Evolutionary conservation across 768 basidiomycete genomes (phyloP), one percentile per base, ranked within the genome.

Genomic region (Leccinum longicurvipes): DNA sequence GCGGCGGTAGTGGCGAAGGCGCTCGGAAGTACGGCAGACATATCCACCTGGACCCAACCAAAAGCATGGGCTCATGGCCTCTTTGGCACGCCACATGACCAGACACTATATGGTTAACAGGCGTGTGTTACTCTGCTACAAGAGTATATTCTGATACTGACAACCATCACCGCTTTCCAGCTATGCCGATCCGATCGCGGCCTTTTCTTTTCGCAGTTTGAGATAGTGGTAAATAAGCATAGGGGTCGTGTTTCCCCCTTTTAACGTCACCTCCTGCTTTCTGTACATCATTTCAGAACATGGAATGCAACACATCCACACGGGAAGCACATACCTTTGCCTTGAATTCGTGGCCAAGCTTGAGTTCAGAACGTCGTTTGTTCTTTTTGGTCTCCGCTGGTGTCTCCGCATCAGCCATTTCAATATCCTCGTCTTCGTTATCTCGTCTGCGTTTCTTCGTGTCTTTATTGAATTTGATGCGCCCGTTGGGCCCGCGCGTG

Each of bases 181-280:
- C 74, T 64, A 91, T 82, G 21, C 87, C 84, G 29, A 83, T 79
- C 45, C 72, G 71, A 39, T 73, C 69, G 9, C 74, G 72, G 17
- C 79, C 81, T 17, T 74, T 75, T 57, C 77, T 77, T 74, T 89
- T 92, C 36, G 89, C 84, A 47, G 91, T 91, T 68, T 94, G 88
- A 21, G 85, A 82, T 51, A 99, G 76, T 7, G 92, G 77, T 31
- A 99, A 69, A 70, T 98, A 99, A 17, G 92, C 93, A 69, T 93
- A 98, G 4, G 97, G 97, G 68, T 97, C 94, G 51, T 92, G 72
- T 15, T 88, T 87, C 41, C 83, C 82, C 69, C 84, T 90, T 73
- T 93, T 95, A 70, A 97, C 77, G 68, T 98, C 97, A 8, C 97
- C 97, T 29, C 91, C 91, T 23, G 95, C 97, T 76, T 86, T 91